phyloP scores from a whole-genome alignment of 345 rosid species.

The Camelina sativa region DNA sequence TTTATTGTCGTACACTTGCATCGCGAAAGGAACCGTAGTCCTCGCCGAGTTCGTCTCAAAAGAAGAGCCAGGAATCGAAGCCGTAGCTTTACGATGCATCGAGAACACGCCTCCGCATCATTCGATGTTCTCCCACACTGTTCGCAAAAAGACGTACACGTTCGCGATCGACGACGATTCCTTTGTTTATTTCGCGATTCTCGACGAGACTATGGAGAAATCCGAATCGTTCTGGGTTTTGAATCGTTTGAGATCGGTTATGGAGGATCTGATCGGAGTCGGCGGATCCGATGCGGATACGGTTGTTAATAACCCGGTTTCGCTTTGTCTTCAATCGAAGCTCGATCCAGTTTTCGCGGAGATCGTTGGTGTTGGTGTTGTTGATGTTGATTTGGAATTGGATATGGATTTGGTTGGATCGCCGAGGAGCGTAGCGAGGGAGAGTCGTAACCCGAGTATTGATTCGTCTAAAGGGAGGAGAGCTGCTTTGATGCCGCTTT shows the following conservation, averaged over 20 bases:
- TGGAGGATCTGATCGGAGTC: conserved; percentile 48
- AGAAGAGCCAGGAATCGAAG: conserved; percentile 62
- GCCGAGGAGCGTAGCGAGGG: conserved; percentile 42
- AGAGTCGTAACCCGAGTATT: conserved; percentile 51
- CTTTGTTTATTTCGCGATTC: conserved; percentile 66
- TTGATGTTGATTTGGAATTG: conserved; percentile 53
- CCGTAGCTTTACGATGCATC: conserved; percentile 62
- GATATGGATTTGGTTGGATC: conserved; percentile 54
- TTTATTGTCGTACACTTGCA: conserved; percentile 64
- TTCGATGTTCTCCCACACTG: conserved; percentile 75
- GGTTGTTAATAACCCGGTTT: conserved; percentile 42
- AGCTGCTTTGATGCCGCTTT: conserved; percentile 52
- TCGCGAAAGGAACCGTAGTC: conserved; percentile 63
- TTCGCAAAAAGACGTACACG: conserved; percentile 54
- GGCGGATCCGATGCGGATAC: conserved; percentile 42
- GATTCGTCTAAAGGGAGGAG: conserved; percentile 55
- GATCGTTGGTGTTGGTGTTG: conserved; percentile 51
- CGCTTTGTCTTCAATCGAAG: conserved; percentile 56
- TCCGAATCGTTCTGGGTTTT: conserved; percentile 60
- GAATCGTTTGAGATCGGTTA: conserved; percentile 54
- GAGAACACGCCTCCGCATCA: conserved; percentile 72
- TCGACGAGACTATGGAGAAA: conserved; percentile 51
- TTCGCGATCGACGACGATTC: conserved; percentile 63
- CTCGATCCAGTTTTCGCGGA: conserved; percentile 60
- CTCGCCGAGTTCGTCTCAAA: conserved; percentile 64